These are phyloP conservation scores for Flaveria sonorensis DNA, from an alignment of 129 eudicot genomes.

Conservation along the genomic window DNA sequence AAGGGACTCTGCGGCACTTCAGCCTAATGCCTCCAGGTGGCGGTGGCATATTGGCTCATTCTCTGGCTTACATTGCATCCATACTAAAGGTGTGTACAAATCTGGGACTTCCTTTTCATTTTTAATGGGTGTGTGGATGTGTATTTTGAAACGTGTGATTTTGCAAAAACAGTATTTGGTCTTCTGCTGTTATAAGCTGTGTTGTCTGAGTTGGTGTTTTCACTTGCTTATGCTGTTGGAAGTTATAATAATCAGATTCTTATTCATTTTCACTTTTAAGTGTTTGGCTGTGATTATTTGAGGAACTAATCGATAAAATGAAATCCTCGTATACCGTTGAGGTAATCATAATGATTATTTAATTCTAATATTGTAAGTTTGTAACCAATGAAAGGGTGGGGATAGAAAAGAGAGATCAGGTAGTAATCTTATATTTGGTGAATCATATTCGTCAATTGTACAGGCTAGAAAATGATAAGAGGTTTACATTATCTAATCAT, in stretches of 20 bases:
- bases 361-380: not conserved
- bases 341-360: not conserved
- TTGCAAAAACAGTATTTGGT: not conserved
- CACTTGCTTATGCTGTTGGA: not conserved
- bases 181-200: no score
- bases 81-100: slow-evolving; percentile 57
- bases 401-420: not conserved
- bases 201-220: no score
- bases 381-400: not conserved
- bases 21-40: slow-evolving; percentile 92
- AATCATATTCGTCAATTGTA: not conserved
- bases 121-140: not conserved
- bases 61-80: slow-evolving; percentile 87
- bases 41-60: slow-evolving; percentile 89
- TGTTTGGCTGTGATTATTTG: not conserved
- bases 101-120: not conserved
- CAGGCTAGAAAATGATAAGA: not conserved
- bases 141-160: not conserved
- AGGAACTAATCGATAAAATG: not conserved
- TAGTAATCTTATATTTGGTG: not conserved
- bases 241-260: not conserved
- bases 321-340: not conserved
- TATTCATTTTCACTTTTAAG: no score
- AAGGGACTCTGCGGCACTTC: slow-evolving; percentile 86
- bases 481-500: slow-evolving; percentile 3